A percentile compares a stretch with the other conserved stretches of the same genome.
phyloP scores from a whole-genome alignment of 208 protist species.

The Acanthamoeba lugdunensis region DNA sequence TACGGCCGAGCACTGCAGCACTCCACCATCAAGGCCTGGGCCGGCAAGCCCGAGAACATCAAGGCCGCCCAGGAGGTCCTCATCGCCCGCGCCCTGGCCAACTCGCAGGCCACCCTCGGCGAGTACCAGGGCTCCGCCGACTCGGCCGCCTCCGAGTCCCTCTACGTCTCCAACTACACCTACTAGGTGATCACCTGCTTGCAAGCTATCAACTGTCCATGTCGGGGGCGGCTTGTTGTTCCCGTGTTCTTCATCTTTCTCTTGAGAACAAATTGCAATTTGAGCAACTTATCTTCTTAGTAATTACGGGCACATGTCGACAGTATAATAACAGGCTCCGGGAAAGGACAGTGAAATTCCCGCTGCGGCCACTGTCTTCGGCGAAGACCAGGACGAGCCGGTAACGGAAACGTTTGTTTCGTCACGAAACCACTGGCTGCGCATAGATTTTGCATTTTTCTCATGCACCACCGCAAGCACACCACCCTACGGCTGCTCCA shows the following conservation, averaged over 20 bases:
- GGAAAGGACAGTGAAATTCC: no score
- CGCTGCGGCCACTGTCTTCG: no score
- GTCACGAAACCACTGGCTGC: no score
- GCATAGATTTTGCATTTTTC: no score
- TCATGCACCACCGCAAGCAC: no score
- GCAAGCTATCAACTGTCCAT: not conserved
- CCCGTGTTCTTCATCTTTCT: not conserved
- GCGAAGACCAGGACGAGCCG: no score
- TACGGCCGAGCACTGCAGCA: constrained; percentile 95
- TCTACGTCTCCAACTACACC: constrained; percentile 79
- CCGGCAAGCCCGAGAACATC: constrained; percentile 91
- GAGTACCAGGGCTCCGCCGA: constrained; percentile 81
- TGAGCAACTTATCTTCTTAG: no score
- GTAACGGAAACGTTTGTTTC: no score
- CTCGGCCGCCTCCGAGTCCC: constrained; percentile 66
- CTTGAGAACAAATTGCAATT: no score
- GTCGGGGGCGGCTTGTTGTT: not conserved
- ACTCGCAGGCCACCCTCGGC: constrained; percentile 82
- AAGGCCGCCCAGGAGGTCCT: constrained; percentile 84
- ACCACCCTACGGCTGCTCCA: no score
- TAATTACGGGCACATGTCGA: no score
- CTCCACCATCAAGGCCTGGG: constrained; percentile 92
- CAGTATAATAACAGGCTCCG: no score
- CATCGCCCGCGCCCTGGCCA: constrained; percentile 82
- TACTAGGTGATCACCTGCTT: constrained; percentile 71